Evolutionary conservation across 2,329 filamentous ascomycete genomes (phyloP), one percentile per base, ranked within the genome.

Genomic region (Aspergillus amoenus): DNA sequence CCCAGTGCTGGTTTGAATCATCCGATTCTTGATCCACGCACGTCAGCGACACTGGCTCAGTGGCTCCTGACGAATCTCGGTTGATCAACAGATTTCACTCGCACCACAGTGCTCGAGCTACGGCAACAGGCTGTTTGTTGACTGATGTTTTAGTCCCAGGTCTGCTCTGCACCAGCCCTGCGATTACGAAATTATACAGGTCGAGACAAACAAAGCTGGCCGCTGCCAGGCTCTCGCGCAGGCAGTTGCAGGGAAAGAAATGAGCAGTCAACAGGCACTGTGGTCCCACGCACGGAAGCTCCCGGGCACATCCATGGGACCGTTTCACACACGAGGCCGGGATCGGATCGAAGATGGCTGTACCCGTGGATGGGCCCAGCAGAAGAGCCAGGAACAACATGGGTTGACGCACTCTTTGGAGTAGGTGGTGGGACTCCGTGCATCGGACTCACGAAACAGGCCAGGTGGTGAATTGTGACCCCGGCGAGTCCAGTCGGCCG

Each of bases 281-380:
- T 44, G 48, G 44, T 53, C 52, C 41, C 45, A 44, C 34, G 22
- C 37, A 54, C 61, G 64, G 64, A 62, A 61, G 60, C 58, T 42
- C n/a, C 56, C 60, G 64, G 64, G 49, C 13, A 30, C 52, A 65
- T 32, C 64, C 63, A 62, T 62, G 64, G 64, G 55, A 60, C 45
- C 27, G 50, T 52, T 57, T 57, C 62, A 57, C 59, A 58, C 61
- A 43, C 24, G 43, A 37, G 49, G 52, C 56, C 54, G 55, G 58
- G 62, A 62, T 59, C 60, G 60, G 63, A 61, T 65, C 58, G 61
- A 39, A 43, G 49, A 57, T 46, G 39, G 51, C 51, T 48, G 51
- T 45, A 53, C 45, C 55, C 34, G 15, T 37, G 34, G 34, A 37
- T 37, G 34, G 15, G 34, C 34, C 40, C n/a, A 42, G 40, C 39